These are phyloP conservation scores for Auriculariales sp. DNA, from an alignment of 768 basidiomycete genomes.

Conservation along the genomic window DNA sequence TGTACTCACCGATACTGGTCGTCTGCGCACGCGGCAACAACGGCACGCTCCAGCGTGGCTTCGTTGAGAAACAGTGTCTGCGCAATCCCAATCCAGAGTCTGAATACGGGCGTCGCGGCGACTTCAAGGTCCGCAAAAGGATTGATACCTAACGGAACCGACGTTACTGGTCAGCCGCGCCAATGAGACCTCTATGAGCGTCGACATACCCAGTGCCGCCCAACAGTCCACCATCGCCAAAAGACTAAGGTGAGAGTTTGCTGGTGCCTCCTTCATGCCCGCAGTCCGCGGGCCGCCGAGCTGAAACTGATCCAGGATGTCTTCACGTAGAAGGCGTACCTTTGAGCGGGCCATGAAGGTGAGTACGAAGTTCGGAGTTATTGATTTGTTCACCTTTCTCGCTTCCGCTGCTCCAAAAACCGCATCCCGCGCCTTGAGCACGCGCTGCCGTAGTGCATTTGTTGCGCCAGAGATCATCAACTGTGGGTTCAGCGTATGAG, in stretches of 20 bases:
- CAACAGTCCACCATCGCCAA: slow-evolving; percentile 99
- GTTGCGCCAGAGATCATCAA: slow-evolving; percentile 67
- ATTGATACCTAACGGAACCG: no score
- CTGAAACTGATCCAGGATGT: slow-evolving; percentile 80
- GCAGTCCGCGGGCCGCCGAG: slow-evolving; percentile 47
- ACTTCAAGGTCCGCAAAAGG: slow-evolving; percentile 85
- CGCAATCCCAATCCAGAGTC: slow-evolving; percentile 92
- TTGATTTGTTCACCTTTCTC: slow-evolving; percentile 14
- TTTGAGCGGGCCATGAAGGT: no score
- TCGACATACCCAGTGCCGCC: slow-evolving; percentile 70
- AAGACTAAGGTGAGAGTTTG: slow-evolving; percentile 85
- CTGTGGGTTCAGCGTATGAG: slow-evolving; percentile 16
- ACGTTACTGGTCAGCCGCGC: no score
- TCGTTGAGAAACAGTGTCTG: slow-evolving; percentile 82
- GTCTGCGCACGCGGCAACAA: slow-evolving; percentile 63
- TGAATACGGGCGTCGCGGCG: slow-evolving; percentile 91
- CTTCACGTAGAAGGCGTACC: slow-evolving; percentile 56
- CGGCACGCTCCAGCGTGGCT: slow-evolving; percentile 46
- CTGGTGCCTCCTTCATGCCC: slow-evolving; percentile 19
- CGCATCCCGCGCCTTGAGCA: slow-evolving; percentile 54
- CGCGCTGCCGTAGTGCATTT: slow-evolving; percentile 44
- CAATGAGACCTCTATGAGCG: no score
- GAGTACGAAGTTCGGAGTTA: slow-evolving; percentile 6
- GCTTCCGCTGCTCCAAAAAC: slow-evolving; percentile 69
- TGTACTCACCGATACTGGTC: slow-evolving; percentile 53